Evolutionary conservation across 345 rosid species (phyloP), one percentile per base, ranked within the genome.

Genomic region (Brassica juncea): DNA sequence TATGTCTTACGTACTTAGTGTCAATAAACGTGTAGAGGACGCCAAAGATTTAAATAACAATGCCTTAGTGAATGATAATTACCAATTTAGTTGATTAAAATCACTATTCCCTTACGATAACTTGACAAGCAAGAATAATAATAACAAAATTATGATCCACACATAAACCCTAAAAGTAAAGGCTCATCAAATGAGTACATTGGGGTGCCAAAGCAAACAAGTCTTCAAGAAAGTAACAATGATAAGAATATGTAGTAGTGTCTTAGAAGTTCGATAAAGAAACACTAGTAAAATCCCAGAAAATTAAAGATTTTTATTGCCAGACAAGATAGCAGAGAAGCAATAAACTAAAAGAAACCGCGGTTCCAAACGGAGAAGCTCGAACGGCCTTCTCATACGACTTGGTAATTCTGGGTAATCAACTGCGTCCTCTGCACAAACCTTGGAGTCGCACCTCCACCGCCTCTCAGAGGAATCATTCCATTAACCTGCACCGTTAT

Each of bases 351-450:
- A 47, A 5, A 30, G 21, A 62, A 30, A 30, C 39, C 30, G 60
- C 55, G 37, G 52, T 27, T 47, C 42, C 57, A 49, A n/a, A 49
- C 57, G 19, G 57, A 15, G 58, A 3, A 52, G 23, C 72, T 58
- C 60, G 10, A 31, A 62, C 28, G 10, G 58, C 42, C 57, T 34
- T 47, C 72, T 92, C 86, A 95, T 32, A 88, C 81, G 52, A 96
- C 95, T 86, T 89, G 97, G 82, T 93, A 96, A 70, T 83, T 92
- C 79, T 96, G 97, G 11, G 98, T 79, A 39, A 89, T 76, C 82
- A 96, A 78, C 60, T 82, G 91, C 11, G 92, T 88, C 86, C 97
- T 88, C 82, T 94, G 98, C 57, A 91, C 81, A 78, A 88, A 92
- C 89, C 84, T 92, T 4, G 98, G 97, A 23, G 93, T 79, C 44